Conservation (phyloP, 139 green algal species). For the Zygnema cylindricum region DNA sequence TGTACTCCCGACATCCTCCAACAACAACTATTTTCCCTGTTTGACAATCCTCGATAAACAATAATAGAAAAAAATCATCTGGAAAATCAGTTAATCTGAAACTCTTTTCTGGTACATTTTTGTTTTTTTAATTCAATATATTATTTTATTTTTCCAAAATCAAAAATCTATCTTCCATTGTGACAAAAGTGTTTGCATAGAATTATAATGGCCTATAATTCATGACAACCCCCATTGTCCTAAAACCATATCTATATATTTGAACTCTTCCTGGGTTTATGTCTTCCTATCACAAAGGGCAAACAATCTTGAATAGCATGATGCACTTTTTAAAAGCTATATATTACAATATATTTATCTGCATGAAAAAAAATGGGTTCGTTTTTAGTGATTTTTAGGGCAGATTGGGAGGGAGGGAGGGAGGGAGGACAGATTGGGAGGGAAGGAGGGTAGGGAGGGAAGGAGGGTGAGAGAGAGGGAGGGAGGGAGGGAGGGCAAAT, state of each 20-base stretch:
- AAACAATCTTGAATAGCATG: too few relatives aligned
- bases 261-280: too few relatives aligned
- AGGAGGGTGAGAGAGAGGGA: not conserved
- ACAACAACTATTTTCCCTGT: conserved; percentile 89
- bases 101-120: not conserved
- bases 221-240: too few relatives aligned
- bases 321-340: too few relatives aligned
- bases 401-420: not conserved
- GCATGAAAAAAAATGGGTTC: too few relatives aligned
- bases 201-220: too few relatives aligned
- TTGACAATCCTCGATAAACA: not conserved
- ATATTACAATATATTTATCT: too few relatives aligned
- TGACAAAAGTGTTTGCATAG: too few relatives aligned
- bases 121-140: not conserved
- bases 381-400: too few relatives aligned
- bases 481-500: not conserved
- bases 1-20: conserved; percentile 92
- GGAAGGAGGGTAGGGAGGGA: not conserved
- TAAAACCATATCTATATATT: too few relatives aligned
- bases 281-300: too few relatives aligned
- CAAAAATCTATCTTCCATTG: too few relatives aligned
- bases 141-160: not conserved
- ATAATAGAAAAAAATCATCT: conserved; percentile 7
- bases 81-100: not conserved
- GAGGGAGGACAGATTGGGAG: not conserved